Conservation (phyloP, 2,329 filamentous ascomycete genomes). For the Talaromyces sp. region DNA sequence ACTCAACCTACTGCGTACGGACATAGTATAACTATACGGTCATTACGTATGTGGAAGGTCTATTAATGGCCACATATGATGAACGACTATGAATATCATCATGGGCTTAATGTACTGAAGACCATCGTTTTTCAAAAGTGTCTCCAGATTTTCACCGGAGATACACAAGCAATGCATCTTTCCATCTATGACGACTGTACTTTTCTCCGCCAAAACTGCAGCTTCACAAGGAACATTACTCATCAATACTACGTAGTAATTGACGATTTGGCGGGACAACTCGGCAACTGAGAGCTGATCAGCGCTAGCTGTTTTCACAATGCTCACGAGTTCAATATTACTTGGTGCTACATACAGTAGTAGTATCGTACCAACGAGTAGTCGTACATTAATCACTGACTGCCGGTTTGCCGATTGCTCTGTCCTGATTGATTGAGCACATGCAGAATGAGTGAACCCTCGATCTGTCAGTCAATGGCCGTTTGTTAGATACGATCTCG, state of each 20-base stretch:
- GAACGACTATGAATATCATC: background rate
- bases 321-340: background rate
- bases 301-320: background rate
- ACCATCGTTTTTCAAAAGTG: background rate
- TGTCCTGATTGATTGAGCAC: background rate
- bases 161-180: background rate
- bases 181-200: background rate
- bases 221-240: background rate
- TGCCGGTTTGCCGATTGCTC: constrained; percentile 3
- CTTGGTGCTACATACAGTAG: background rate
- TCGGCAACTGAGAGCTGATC: background rate
- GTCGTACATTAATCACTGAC: background rate
- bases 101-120: background rate
- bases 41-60: background rate
- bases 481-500: background rate
- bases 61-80: background rate
- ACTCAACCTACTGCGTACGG: background rate
- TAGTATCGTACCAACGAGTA: background rate
- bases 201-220: background rate
- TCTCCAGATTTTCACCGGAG: too few relatives aligned
- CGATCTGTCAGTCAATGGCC: background rate
- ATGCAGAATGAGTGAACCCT: background rate
- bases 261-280: background rate
- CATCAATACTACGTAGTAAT: background rate
- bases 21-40: too few relatives aligned